Conservation (phyloP, 2,329 filamentous ascomycete genomes). For the Pseudopithomyces maydicus region DNA sequence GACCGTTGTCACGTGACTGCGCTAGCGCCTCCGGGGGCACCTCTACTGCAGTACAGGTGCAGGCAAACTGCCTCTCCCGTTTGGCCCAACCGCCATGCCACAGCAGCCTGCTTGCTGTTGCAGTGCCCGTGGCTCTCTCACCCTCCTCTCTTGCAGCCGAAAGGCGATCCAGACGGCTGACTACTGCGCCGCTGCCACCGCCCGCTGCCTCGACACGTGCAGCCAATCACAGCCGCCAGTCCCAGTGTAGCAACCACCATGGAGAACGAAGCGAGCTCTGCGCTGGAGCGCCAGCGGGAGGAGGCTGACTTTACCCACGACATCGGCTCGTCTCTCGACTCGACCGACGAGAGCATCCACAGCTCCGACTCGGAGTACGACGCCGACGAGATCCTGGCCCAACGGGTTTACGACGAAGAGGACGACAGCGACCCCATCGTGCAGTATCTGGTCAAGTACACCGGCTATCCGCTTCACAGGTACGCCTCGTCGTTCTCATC, state of each 20-base stretch:
- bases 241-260: not conserved
- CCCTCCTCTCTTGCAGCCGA: too few species aligned
- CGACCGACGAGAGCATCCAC: constrained; percentile 43
- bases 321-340: constrained; percentile 58
- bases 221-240: not conserved
- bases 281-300: not conserved
- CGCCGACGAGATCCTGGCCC: constrained; percentile 30
- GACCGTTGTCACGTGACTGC: constrained; percentile 9
- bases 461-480: constrained; percentile 57
- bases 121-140: not conserved
- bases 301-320: constrained; percentile 40
- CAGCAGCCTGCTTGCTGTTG: not conserved
- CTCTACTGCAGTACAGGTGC: not conserved
- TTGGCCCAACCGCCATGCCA: not conserved
- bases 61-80: not conserved
- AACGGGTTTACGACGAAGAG: constrained; percentile 52
- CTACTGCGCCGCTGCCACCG: not conserved
- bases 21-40: not conserved
- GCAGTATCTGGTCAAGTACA: constrained; percentile 69
- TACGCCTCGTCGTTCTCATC: constrained; percentile 12
- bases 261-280: not conserved
- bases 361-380: constrained; percentile 15
- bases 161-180: not conserved
- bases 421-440: constrained; percentile 26
- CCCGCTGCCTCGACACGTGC: not conserved